Percentiles rank a stretch among this genome's conserved stretches.
Evolutionary conservation across 306 rosid genomes (phyloP).

Genomic region (Fagus sylvatica): DNA sequence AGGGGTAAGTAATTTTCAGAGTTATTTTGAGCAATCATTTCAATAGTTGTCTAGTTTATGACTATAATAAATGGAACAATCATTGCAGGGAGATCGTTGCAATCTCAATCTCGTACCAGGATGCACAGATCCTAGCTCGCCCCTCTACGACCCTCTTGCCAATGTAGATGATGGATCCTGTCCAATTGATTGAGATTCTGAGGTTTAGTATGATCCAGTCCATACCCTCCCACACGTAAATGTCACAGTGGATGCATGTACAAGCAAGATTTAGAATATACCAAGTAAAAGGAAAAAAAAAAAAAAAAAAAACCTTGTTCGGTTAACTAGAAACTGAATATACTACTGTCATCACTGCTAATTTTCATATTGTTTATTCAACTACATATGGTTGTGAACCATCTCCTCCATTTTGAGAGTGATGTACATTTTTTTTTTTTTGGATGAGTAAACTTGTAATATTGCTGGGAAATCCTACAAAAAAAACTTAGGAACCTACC

Average conservation of each 20-base stretch:
- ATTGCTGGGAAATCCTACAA: too few species aligned
- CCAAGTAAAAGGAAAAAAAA: too few species aligned
- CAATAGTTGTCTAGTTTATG: neutral
- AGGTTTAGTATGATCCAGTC: slow-evolving; percentile 31
- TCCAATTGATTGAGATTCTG: slow-evolving; percentile 51
- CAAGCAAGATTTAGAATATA: neutral
- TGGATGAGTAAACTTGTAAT: too few species aligned
- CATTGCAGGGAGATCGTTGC: slow-evolving; percentile 86
- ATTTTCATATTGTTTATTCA: neutral
- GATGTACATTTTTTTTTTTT: too few species aligned
- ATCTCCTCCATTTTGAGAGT: too few species aligned
- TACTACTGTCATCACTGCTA: neutral
- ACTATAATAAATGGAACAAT: slow-evolving; percentile 13
- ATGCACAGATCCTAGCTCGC: slow-evolving; percentile 85
- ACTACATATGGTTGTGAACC: too few species aligned
- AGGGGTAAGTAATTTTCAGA: slow-evolving; percentile 62
- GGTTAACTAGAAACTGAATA: neutral
- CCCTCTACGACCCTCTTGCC: slow-evolving; percentile 65
- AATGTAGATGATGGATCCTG: slow-evolving; percentile 92
- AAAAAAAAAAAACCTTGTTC: slow-evolving; percentile 7
- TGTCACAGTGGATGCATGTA: neutral
- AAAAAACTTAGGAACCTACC: too few species aligned
- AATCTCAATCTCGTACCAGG: slow-evolving; percentile 63
- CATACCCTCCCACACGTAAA: neutral
- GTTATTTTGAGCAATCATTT: neutral